Percentiles rank a stretch among this genome's conserved stretches.
phyloP scores from a whole-genome alignment of 352 stramenopile genomes.

The Thraustotheca clavata region DNA sequence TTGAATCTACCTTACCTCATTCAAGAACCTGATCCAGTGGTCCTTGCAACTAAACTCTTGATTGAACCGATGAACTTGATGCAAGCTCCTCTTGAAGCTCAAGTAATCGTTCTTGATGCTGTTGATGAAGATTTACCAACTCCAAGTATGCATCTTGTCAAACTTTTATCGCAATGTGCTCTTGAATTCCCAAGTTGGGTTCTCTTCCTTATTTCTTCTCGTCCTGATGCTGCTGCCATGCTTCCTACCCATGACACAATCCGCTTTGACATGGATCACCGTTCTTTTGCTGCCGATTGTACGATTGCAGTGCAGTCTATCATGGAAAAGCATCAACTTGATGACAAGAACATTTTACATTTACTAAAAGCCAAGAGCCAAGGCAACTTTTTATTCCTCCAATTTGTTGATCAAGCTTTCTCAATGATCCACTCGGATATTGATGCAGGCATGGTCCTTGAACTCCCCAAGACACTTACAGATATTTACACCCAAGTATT shows the following conservation, averaged over 20 bases:
- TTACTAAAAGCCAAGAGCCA: constrained; percentile 58
- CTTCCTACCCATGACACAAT: constrained; percentile 62
- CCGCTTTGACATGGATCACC: constrained; percentile 34
- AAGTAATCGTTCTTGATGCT: constrained; percentile 65
- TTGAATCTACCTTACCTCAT: constrained; percentile 78
- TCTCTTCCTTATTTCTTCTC: constrained; percentile 58
- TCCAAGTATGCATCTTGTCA: constrained; percentile 44
- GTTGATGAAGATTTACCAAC: constrained; percentile 53
- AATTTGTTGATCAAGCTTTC: constrained; percentile 72
- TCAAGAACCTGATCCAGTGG: constrained; percentile 57
- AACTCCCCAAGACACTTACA: constrained; percentile 68
- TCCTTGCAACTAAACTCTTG: constrained; percentile 62
- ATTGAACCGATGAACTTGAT: constrained; percentile 62
- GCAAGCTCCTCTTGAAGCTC: constrained; percentile 45
- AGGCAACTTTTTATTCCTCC: constrained; percentile 69
- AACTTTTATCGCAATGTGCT: constrained; percentile 51
- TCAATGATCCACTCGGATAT: constrained; percentile 22
- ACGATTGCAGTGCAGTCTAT: not conserved
- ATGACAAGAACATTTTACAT: constrained; percentile 9
- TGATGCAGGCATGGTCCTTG: constrained; percentile 39
- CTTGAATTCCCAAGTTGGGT: constrained; percentile 62
- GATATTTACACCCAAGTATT: constrained; percentile 83
- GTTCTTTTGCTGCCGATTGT: constrained; percentile 12
- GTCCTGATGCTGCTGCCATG: constrained; percentile 50
- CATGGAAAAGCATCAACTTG: not conserved